Evolutionary conservation across 495 filamentous ascomycete species (phyloP).

Genomic region (Saxophila tyrrhenica): DNA sequence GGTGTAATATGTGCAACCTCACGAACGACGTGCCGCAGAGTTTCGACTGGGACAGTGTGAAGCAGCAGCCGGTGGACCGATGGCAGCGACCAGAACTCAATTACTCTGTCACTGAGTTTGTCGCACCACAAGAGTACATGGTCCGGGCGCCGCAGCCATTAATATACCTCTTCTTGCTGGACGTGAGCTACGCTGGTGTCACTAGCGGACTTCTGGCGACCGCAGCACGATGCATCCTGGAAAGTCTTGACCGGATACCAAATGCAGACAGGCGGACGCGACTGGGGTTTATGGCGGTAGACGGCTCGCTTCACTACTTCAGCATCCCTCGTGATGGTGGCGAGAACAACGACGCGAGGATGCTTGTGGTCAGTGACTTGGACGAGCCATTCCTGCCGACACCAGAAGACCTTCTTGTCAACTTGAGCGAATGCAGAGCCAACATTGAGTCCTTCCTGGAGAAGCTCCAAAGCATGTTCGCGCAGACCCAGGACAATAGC

Average conservation of each 20-base stretch:
- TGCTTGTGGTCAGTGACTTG: conserved; percentile 91
- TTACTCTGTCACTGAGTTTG: conserved; percentile 88
- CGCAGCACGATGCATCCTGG: conserved; percentile 82
- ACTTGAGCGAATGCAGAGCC: conserved; percentile 73
- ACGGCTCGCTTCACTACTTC: conserved; percentile 93
- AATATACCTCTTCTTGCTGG: conserved; percentile 95
- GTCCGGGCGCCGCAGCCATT: conserved; percentile 92
- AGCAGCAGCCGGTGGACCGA: conserved; percentile 80
- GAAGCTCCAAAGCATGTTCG: conserved; percentile 93
- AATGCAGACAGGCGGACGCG: conserved; percentile 90
- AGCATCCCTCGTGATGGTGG: conserved; percentile 78
- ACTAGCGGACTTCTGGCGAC: conserved; percentile 91
- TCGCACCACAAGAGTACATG: conserved; percentile 99
- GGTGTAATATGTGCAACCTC: conserved; percentile 98
- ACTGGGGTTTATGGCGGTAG: conserved; percentile 89
- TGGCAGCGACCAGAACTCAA: conserved; percentile 87
- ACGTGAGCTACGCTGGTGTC: conserved; percentile 88
- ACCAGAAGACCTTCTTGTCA: conserved; percentile 84
- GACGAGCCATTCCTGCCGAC: conserved; percentile 96
- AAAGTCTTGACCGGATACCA: conserved; percentile 91
- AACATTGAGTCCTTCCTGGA: conserved; percentile 85
- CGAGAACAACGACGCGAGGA: conserved; percentile 67
- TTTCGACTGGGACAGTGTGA: conserved; percentile 91
- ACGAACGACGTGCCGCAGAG: conserved; percentile 98
- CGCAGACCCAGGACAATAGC: conserved; percentile 71